Base-by-base conservation (phyloP, 2,329 filamentous ascomycete species). In the Diplocarpon rosae region DNA sequence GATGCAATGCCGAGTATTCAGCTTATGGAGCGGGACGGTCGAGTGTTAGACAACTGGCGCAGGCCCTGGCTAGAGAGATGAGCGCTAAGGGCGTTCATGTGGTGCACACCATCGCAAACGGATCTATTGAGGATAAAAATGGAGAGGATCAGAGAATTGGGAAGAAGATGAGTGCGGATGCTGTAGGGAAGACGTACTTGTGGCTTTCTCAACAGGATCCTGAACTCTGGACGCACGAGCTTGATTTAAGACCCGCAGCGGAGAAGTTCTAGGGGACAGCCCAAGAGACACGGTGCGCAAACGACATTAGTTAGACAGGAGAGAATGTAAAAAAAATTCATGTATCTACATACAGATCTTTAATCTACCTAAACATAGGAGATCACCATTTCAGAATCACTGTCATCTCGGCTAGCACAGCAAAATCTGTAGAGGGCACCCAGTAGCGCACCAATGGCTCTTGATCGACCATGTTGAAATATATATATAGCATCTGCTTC, bases 21-120 rank as follows among this genome's bases (percentile, higher is more conserved):
- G 68, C 72, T 1, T 78, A 78, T 48, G 74, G 73, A 8, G 73
- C 72, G 5, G 68, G 69, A 1, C 62, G 73, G 2, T 64, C 69
- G 0, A 69, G 69, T 1, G 71, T 73, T 6, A 60, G 74, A 31
- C 74, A 76, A 59, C 59, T 78, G 11, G 72, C 72, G 0, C 73
- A 77, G 57, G 69, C 66, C 7, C 58, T 78, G 35, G 73, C 72
- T 0, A 67, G 72, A 31, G 75, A 78, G 58, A 71, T 76, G 61
- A 73, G 68, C 51, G 65, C 66, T n/a, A 70, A 68, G 48, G 73
- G 74, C 1, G 59, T 78, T 0, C 73, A 78, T 57, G 72, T 76
- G 3, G 72, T 71, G n/a, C 75, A 79, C 59, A 67, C 73, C 2
- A 73, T 78, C 48, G 72, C 70, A 0, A 78, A 78, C 54, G 73